These are phyloP conservation scores for Lichtheimia corymbifera DNA, from an alignment of 371 early-diverging fungal species.

Conservation along the genomic window DNA sequence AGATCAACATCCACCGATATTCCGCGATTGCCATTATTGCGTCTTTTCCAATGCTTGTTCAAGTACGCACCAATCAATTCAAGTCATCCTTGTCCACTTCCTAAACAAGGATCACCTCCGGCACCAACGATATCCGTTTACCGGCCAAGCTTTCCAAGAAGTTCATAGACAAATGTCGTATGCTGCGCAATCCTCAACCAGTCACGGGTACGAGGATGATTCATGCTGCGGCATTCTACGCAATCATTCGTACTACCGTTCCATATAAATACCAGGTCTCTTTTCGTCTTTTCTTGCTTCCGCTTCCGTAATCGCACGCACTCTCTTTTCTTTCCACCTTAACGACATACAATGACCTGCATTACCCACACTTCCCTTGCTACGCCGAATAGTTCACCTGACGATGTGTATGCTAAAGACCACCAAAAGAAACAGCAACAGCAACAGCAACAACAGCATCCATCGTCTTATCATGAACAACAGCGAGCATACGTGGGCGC, in stretches of 20 bases:
- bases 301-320: conserved; percentile 17
- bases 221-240: conserved; percentile 21
- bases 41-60: not conserved
- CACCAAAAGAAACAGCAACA: conserved; percentile 11
- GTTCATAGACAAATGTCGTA: not conserved
- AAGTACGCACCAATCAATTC: conserved; percentile 4
- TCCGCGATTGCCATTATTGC: too few relatives aligned
- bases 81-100: conserved; percentile 2
- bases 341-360: conserved; percentile 18
- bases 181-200: conserved; percentile 13
- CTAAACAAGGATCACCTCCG: conserved; percentile 15
- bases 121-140: not conserved
- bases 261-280: conserved; percentile 30
- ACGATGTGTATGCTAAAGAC: not conserved
- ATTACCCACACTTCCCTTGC: conserved; percentile 4
- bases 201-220: conserved; percentile 9
- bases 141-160: not conserved
- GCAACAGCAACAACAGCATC: conserved; percentile 11
- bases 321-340: not conserved
- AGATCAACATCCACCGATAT: too few relatives aligned
- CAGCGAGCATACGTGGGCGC: conserved; percentile 45
- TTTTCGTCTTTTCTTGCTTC: conserved; percentile 13
- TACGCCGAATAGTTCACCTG: not conserved
- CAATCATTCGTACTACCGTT: conserved; percentile 25
- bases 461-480: conserved; percentile 17